These are phyloP conservation scores for Stevia rebaudiana DNA, from an alignment of 140 eudicot genomes.

Conservation along the genomic window DNA sequence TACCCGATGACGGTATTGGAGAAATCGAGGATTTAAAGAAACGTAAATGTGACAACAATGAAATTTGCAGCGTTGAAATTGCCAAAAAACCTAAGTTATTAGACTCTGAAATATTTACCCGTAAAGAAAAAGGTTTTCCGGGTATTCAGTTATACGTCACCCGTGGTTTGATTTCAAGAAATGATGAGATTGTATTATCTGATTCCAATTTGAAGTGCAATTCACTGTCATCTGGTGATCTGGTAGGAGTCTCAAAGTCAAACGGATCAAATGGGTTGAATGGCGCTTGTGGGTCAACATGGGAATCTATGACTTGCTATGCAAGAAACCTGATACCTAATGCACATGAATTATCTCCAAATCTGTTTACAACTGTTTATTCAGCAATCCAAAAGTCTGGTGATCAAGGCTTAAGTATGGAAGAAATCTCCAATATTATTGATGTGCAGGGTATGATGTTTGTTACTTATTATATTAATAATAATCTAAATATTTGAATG, in stretches of 20 bases:
- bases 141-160: conserved; percentile 57
- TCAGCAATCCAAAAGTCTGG: conserved; percentile 82
- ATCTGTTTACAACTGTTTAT: conserved; percentile 46
- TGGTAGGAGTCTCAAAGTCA: conserved; percentile 27
- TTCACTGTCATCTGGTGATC: conserved; percentile 17
- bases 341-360: conserved; percentile 27
- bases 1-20: conserved; percentile 89
- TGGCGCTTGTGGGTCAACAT: conserved; percentile 40
- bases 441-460: conserved; percentile 38
- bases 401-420: conserved; percentile 82
- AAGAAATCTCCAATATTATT: conserved; percentile 39
- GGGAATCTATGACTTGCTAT: conserved; percentile 77
- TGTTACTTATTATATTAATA: neutral
- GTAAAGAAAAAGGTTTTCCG: conserved; percentile 91
- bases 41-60: conserved; percentile 50
- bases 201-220: conserved; percentile 22
- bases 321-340: conserved; percentile 32
- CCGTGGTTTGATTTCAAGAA: conserved; percentile 41
- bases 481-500: neutral
- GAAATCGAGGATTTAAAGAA: conserved; percentile 65
- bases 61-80: conserved; percentile 32
- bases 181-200: conserved; percentile 29
- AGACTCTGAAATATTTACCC: conserved; percentile 55
- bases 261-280: too few relatives aligned
- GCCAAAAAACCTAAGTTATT: conserved; percentile 45